phyloP scores from a whole-genome alignment of 192 early-diverging fungal species.

The Podochytrium sp. region DNA sequence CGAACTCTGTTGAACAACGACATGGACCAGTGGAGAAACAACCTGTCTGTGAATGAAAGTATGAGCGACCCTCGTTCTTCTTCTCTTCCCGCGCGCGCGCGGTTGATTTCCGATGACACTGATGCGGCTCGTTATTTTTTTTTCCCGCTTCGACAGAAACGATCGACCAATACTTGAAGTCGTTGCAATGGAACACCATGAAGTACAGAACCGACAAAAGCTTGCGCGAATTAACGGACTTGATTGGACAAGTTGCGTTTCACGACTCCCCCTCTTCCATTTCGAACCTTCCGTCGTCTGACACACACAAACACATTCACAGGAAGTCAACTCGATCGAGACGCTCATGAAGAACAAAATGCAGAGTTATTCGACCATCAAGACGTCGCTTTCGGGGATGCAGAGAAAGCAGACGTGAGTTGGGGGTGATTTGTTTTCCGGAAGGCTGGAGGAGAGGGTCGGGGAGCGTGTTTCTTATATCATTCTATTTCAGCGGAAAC shows the following conservation, averaged over 20 bases:
- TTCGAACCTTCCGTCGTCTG: not conserved
- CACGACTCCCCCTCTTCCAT: not conserved
- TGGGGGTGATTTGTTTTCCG: not conserved
- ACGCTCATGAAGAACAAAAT: conserved; percentile 89
- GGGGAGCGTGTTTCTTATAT: not conserved
- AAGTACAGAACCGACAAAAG: conserved; percentile 95
- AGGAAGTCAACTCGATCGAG: conserved; percentile 91
- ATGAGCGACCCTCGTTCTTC: conserved; percentile 36
- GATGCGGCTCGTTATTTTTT: not conserved
- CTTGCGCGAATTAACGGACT: conserved; percentile 78
- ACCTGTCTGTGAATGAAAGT: conserved; percentile 83
- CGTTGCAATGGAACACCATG: conserved; percentile 95
- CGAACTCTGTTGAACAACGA: conserved; percentile 72
- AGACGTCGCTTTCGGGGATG: conserved; percentile 78
- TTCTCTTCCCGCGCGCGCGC: not conserved
- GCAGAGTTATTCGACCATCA: conserved; percentile 82
- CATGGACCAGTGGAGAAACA: conserved; percentile 61
- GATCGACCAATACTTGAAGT: conserved; percentile 83
- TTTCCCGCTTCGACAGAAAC: conserved; percentile 60
- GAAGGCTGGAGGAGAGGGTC: not conserved
- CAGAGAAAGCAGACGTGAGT: conserved; percentile 82
- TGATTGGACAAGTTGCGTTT: conserved; percentile 71
- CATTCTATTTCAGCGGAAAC: conserved; percentile 69
- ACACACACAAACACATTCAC: not conserved
- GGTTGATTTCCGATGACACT: not conserved